Percentiles rank a stretch among this genome's conserved stretches.
Evolutionary conservation across 441 rosid genomes (phyloP).

Genomic region (Corymbia citriodora): DNA sequence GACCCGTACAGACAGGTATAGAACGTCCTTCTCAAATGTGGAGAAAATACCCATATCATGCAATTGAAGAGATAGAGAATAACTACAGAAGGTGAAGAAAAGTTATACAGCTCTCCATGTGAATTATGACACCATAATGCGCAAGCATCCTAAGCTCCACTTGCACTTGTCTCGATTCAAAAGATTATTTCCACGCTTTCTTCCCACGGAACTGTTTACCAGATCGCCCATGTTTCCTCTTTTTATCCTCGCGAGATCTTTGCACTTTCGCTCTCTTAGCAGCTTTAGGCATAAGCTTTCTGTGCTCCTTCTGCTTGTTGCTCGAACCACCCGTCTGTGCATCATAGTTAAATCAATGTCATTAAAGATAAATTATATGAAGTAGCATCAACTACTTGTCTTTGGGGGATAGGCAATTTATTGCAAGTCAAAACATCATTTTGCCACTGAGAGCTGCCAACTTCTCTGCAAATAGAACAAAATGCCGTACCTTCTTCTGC

Average conservation of each 20-base stretch:
- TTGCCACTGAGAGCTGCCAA: background rate
- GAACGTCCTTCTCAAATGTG: background rate
- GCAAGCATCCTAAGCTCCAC: background rate
- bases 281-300: slow-evolving; percentile 73
- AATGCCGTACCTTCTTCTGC: slow-evolving; percentile 60
- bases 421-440: background rate
- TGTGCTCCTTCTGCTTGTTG: slow-evolving; percentile 83
- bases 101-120: background rate
- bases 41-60: background rate
- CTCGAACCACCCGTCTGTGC: slow-evolving; percentile 71
- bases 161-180: background rate
- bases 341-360: background rate
- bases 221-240: slow-evolving; percentile 24
- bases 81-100: background rate
- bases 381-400: background rate
- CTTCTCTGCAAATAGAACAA: background rate
- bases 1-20: background rate
- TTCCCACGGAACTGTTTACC: slow-evolving; percentile 76
- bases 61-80: background rate
- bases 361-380: background rate
- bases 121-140: background rate
- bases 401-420: background rate
- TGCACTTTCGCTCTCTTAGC: slow-evolving; percentile 56
- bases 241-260: slow-evolving; percentile 43
- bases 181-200: slow-evolving; percentile 66